These are phyloP conservation scores for Podospora pseudoanserina DNA, from an alignment of 495 filamentous ascomycete species.

Conservation along the genomic window DNA sequence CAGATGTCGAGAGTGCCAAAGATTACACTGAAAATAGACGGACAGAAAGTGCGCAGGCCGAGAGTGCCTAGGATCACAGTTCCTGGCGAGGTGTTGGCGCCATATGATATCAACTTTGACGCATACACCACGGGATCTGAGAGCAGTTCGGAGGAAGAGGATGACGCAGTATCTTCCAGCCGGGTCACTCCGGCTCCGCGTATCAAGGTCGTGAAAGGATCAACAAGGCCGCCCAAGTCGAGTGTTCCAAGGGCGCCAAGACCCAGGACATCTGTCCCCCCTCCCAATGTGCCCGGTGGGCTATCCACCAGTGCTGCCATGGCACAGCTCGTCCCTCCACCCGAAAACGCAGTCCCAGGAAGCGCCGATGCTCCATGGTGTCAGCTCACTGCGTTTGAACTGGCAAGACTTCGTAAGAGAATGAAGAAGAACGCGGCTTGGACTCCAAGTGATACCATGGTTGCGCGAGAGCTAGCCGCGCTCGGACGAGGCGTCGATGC, in stretches of 20 bases:
- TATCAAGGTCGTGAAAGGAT: slow-evolving; percentile 40
- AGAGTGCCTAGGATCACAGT: slow-evolving; percentile 50
- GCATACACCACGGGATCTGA: slow-evolving; percentile 45
- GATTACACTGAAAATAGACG: slow-evolving; percentile 63
- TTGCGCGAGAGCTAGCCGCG: slow-evolving; percentile 75
- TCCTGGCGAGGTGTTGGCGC: slow-evolving; percentile 56
- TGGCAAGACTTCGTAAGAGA: slow-evolving; percentile 83
- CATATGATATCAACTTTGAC: slow-evolving; percentile 54
- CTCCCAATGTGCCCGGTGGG: slow-evolving; percentile 51
- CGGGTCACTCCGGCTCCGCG: slow-evolving; percentile 36
- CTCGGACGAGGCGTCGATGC: slow-evolving; percentile 73
- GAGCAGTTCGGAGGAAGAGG: slow-evolving; percentile 41
- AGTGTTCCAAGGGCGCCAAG: slow-evolving; percentile 32
- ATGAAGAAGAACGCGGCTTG: slow-evolving; percentile 99
- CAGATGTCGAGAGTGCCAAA: slow-evolving; percentile 57
- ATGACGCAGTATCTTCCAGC: slow-evolving; percentile 33
- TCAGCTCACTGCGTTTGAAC: slow-evolving; percentile 84
- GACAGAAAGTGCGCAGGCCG: slow-evolving; percentile 41
- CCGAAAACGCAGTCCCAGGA: slow-evolving; percentile 68
- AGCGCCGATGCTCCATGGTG: slow-evolving; percentile 83
- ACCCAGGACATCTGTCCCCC: slow-evolving; percentile 43
- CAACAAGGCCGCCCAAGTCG: slow-evolving; percentile 33
- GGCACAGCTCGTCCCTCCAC: slow-evolving; percentile 71
- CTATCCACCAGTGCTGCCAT: slow-evolving; percentile 81
- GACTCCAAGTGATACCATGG: slow-evolving; percentile 96